A percentile compares a stretch with the other conserved stretches of the same genome.
phyloP scores from a whole-genome alignment of 192 early-diverging fungal genomes.

The Backusella luteola region DNA sequence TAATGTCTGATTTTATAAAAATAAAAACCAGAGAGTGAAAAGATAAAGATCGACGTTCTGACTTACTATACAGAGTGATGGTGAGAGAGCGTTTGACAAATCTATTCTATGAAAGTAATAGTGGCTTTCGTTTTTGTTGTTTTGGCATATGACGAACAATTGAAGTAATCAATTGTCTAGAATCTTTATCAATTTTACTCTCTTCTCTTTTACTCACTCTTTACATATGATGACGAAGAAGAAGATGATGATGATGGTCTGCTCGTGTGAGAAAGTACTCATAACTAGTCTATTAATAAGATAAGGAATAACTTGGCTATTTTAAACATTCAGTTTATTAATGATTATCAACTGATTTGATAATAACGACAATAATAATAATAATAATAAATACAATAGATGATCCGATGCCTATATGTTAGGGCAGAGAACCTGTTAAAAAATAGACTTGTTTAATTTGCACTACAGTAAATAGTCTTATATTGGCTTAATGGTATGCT shows the following conservation, averaged over 20 bases:
- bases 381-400: not conserved
- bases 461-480: not conserved
- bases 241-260: not conserved
- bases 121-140: not conserved
- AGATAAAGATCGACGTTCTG: conserved; percentile 1
- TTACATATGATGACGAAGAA: not conserved
- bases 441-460: not conserved
- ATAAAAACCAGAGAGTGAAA: not conserved
- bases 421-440: not conserved
- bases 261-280: not conserved
- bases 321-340: too few species aligned
- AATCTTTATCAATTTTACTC: not conserved
- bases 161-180: not conserved
- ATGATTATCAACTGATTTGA: too few species aligned
- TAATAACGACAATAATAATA: not conserved
- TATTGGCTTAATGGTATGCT: not conserved
- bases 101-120: conserved; percentile 1
- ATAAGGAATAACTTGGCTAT: not conserved
- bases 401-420: not conserved
- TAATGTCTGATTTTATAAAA: not conserved
- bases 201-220: not conserved
- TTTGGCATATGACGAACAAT: conserved; percentile 6
- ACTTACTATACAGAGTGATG: not conserved
- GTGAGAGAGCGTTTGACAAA: not conserved
- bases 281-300: not conserved